Evolutionary conservation across 2,329 filamentous ascomycete species (phyloP).

Genomic region (Aspergillus sp.): DNA sequence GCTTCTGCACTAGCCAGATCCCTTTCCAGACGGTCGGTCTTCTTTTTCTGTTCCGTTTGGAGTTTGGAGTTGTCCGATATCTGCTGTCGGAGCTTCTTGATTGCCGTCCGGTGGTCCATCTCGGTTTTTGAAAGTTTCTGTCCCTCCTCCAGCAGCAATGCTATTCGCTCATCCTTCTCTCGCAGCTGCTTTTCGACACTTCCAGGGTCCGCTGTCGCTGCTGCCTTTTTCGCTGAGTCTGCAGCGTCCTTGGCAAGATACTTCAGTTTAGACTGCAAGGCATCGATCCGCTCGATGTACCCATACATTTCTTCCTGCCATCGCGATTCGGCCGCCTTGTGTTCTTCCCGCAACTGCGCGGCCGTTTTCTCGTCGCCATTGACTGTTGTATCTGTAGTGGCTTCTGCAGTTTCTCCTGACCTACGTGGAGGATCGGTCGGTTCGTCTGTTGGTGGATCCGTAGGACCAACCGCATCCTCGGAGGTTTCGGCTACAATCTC

Average conservation of each 20-base stretch:
- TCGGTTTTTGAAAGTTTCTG: slow-evolving; percentile 84
- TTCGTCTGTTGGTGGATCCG: not conserved
- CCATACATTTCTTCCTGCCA: slow-evolving; percentile 80
- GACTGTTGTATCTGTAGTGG: slow-evolving; percentile 16
- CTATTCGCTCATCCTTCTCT: slow-evolving; percentile 88
- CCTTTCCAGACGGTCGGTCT: slow-evolving; percentile 61
- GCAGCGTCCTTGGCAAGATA: slow-evolving; percentile 80
- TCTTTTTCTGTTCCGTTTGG: slow-evolving; percentile 52
- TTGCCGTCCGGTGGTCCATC: slow-evolving; percentile 75
- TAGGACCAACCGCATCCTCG: not conserved
- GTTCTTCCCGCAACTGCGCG: slow-evolving; percentile 49
- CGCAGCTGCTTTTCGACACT: slow-evolving; percentile 75
- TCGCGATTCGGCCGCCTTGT: slow-evolving; percentile 54
- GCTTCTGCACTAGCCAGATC: slow-evolving; percentile 50
- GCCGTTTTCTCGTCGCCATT: slow-evolving; percentile 47
- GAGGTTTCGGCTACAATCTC: not conserved
- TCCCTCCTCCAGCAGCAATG: slow-evolving; percentile 86
- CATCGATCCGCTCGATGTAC: slow-evolving; percentile 87
- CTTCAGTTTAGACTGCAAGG: slow-evolving; percentile 84
- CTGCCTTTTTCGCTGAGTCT: slow-evolving; percentile 70
- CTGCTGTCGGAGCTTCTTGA: slow-evolving; percentile 72
- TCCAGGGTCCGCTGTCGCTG: slow-evolving; percentile 60
- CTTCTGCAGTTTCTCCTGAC: slow-evolving; percentile 17
- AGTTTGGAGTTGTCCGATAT: slow-evolving; percentile 53
- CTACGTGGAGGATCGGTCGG: not conserved